Conservation (phyloP, 345 rosid species). For the Odontarrhena argentea region DNA sequence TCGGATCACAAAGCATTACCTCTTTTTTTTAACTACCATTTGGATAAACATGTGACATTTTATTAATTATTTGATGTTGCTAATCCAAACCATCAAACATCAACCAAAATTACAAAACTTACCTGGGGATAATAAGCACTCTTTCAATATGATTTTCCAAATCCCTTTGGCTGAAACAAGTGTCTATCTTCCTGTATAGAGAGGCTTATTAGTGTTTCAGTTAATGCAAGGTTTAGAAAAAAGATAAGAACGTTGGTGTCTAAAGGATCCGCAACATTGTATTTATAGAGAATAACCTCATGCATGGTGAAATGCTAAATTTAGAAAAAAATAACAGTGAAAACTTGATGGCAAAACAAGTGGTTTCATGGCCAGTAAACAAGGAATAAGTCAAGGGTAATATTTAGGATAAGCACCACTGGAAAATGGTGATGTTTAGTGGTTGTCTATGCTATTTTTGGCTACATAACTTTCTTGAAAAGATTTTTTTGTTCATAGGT, state of each 20-base stretch:
- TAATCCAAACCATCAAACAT: not conserved
- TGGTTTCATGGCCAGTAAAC: conserved; percentile 24
- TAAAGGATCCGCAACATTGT: not conserved
- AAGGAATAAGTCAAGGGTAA: conserved; percentile 24
- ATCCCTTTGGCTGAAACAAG: not conserved
- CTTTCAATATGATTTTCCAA: not conserved
- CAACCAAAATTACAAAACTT: not conserved
- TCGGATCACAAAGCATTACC: no score
- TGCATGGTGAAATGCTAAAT: conserved; percentile 12
- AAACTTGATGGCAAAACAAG: conserved; percentile 29
- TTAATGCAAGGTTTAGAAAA: conserved; percentile 2
- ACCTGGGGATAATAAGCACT: conserved; percentile 13
- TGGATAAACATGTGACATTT: not conserved
- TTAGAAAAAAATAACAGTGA: conserved; percentile 21
- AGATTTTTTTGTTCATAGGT: no score
- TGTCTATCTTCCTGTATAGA: no score
- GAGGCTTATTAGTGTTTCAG: not conserved
- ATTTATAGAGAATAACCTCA: conserved; percentile 4
- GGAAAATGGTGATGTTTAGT: conserved; percentile 22
- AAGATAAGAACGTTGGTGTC: not conserved
- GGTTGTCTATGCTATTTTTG: not conserved
- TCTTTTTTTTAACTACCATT: no score
- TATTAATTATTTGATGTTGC: not conserved
- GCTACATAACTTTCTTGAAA: no score
- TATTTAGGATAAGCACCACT: conserved; percentile 23